phyloP scores from a whole-genome alignment of 129 eudicot species.

The Pseudognaphalium luteoalbum region DNA sequence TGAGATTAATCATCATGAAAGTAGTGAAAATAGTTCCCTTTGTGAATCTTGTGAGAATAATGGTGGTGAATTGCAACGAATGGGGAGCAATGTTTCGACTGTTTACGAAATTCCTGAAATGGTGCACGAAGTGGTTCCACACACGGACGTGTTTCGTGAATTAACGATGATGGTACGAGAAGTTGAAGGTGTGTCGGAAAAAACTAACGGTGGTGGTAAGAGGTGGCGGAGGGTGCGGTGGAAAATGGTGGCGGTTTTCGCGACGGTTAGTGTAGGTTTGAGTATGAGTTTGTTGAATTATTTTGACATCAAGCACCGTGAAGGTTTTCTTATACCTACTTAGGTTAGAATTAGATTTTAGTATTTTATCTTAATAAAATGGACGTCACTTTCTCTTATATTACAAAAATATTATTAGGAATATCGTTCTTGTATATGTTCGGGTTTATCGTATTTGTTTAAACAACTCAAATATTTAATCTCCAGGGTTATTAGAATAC shows the following conservation, averaged over 20 bases:
- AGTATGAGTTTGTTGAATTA: slow-evolving; percentile 8
- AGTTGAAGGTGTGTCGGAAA: neutral
- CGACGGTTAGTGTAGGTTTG: slow-evolving; percentile 16
- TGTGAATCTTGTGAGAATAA: slow-evolving; percentile 4
- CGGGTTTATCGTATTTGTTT: too few relatives aligned
- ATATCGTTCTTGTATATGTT: too few relatives aligned
- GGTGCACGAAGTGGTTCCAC: neutral
- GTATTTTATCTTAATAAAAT: neutral
- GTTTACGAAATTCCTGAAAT: neutral
- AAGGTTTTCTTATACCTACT: slow-evolving; percentile 24
- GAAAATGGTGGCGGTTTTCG: slow-evolving; percentile 2
- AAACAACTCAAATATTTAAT: too few relatives aligned
- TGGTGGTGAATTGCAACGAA: neutral
- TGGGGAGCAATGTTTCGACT: neutral
- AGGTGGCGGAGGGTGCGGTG: slow-evolving; percentile 2
- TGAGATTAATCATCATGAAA: neutral
- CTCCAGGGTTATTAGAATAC: too few relatives aligned
- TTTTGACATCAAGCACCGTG: neutral
- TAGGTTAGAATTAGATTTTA: neutral
- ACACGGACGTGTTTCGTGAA: neutral
- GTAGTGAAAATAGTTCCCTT: neutral
- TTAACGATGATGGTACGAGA: neutral
- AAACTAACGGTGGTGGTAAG: slow-evolving; percentile 10
- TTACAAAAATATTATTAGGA: too few relatives aligned
- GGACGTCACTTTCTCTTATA: neutral